Evolutionary conservation across 2,329 filamentous ascomycete species (phyloP).

Genomic region (Cladosporium austrohemisphaericum): DNA sequence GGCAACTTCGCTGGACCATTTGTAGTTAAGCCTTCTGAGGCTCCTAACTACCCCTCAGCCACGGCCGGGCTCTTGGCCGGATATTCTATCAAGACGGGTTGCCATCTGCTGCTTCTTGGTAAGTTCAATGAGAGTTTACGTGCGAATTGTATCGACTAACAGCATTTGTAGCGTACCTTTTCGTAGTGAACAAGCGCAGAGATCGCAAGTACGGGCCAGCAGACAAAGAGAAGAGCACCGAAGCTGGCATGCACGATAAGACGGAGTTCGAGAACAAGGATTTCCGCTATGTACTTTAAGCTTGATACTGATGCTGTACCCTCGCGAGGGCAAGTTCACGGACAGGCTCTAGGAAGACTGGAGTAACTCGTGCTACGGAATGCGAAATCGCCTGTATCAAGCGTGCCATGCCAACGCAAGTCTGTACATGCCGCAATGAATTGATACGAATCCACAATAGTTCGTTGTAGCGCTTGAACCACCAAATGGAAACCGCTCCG

Average conservation of each 20-base stretch:
- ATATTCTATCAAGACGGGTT: constrained; percentile 38
- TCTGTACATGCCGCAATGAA: too few species aligned
- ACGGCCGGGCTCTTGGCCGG: constrained; percentile 41
- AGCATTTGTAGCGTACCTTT: constrained; percentile 30
- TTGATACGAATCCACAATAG: too few species aligned
- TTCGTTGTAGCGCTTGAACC: too few species aligned
- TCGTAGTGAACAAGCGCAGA: constrained; percentile 33
- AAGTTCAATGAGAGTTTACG: constrained; percentile 12
- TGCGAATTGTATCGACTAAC: not conserved
- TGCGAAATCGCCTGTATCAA: too few species aligned
- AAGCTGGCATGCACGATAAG: constrained; percentile 40
- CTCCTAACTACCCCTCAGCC: constrained; percentile 34
- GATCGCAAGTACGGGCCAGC: constrained; percentile 34
- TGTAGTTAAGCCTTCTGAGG: constrained; percentile 35
- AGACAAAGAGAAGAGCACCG: constrained; percentile 35
- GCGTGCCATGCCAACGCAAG: too few species aligned
- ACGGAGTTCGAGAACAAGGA: constrained; percentile 44
- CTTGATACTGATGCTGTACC: too few species aligned
- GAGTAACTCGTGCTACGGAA: too few species aligned
- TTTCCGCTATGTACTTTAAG: constrained; percentile 38
- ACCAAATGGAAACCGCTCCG: too few species aligned
- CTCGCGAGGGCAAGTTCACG: too few species aligned
- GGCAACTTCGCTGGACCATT: constrained; percentile 40
- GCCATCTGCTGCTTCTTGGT: constrained; percentile 37
- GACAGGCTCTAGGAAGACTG: too few species aligned